phyloP scores from a whole-genome alignment of 192 early-diverging fungal genomes.

The Jimgerdemannia lactiflua region DNA sequence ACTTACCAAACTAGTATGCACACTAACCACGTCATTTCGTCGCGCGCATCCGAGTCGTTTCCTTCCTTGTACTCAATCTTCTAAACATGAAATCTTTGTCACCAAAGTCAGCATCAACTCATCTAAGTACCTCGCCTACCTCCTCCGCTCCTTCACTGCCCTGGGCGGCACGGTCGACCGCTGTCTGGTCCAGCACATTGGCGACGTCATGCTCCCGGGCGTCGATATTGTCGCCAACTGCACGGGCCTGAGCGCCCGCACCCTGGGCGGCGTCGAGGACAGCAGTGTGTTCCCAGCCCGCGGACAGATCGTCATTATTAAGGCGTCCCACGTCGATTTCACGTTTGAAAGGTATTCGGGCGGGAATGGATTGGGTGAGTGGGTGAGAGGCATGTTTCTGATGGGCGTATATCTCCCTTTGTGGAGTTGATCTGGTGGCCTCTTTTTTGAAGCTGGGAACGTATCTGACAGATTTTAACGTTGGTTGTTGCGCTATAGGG shows the following conservation, averaged over 20 bases:
- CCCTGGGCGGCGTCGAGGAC: constrained; percentile 73
- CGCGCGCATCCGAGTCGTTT: neutral
- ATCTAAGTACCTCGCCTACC: constrained; percentile 61
- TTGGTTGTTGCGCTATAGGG: constrained; percentile 1
- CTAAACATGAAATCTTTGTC: neutral
- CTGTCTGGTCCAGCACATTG: constrained; percentile 28
- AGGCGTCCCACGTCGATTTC: constrained; percentile 64
- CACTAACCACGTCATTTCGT: neutral
- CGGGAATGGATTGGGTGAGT: constrained; percentile 10
- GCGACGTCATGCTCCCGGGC: constrained; percentile 29
- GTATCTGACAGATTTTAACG: constrained; percentile 4
- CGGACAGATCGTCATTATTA: constrained; percentile 78
- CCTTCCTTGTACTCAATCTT: constrained; percentile 3
- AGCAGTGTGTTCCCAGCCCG: constrained; percentile 67
- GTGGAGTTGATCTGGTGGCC: constrained; percentile 24
- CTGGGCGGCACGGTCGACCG: constrained; percentile 49
- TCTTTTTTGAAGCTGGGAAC: constrained; percentile 5
- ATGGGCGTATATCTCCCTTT: neutral
- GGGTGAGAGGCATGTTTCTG: neutral
- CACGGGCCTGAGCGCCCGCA: constrained; percentile 66
- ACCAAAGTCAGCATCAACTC: constrained; percentile 58
- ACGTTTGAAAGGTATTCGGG: constrained; percentile 52
- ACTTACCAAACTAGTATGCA: constrained; percentile 55
- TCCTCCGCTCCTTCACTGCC: constrained; percentile 41
- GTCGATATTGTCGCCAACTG: constrained; percentile 71